These are phyloP conservation scores for Pyrenophora seminiperda DNA, from an alignment of 2,329 filamentous ascomycete species.

Conservation along the genomic window DNA sequence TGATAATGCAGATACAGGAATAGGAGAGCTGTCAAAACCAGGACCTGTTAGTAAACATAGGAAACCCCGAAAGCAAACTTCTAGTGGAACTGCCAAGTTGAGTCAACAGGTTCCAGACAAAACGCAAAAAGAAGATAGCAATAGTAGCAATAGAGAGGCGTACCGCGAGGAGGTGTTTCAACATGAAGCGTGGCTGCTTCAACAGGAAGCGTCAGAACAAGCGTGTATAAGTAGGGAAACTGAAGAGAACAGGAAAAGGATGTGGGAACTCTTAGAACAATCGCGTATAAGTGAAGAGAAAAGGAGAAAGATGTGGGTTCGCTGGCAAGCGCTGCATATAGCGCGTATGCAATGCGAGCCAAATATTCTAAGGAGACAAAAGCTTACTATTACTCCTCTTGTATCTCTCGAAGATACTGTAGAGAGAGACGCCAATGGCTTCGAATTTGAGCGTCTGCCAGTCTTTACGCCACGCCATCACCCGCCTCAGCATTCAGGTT, in stretches of 20 bases:
- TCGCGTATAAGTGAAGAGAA: too few species aligned
- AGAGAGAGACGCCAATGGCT: slow-evolving; percentile 49
- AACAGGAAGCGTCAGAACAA: slow-evolving; percentile 14
- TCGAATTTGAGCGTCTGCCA: slow-evolving; percentile 46
- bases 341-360: slow-evolving; percentile 34
- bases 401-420: slow-evolving; percentile 22
- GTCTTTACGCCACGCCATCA: slow-evolving; percentile 45
- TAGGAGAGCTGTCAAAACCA: neutral
- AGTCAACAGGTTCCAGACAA: neutral
- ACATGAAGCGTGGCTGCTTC: slow-evolving; percentile 1
- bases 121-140: neutral
- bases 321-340: slow-evolving; percentile 41
- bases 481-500: slow-evolving; percentile 17
- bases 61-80: neutral
- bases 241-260: slow-evolving; percentile 6
- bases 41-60: too few species aligned
- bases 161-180: too few species aligned
- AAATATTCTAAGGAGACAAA: slow-evolving; percentile 14
- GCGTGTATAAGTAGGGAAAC: too few species aligned
- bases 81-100: neutral
- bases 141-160: too few species aligned
- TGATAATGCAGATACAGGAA: neutral
- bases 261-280: slow-evolving; percentile 3
- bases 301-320: slow-evolving; percentile 15
- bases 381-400: slow-evolving; percentile 17